phyloP scores from a whole-genome alignment of 768 basidiomycete genomes.

The Filobasidium floriforme region DNA sequence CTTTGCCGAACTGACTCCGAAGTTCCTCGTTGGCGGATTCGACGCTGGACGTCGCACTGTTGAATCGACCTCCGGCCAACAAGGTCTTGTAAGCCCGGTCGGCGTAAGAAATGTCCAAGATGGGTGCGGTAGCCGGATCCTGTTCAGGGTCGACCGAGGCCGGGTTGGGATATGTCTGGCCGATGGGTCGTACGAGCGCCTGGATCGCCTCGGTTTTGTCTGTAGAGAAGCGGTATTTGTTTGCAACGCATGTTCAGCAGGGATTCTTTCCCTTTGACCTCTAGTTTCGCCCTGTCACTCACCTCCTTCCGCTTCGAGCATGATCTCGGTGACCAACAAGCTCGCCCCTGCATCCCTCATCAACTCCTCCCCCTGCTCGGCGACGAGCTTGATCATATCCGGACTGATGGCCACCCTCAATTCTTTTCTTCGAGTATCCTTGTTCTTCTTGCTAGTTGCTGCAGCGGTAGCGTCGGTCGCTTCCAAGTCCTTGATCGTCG shows the following conservation, averaged over 20 bases:
- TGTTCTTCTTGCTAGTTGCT: slow-evolving; percentile 77
- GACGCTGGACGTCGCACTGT: slow-evolving; percentile 55
- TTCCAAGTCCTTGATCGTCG: slow-evolving; percentile 61
- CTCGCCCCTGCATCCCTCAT: slow-evolving; percentile 72
- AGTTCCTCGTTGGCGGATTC: slow-evolving; percentile 40
- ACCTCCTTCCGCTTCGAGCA: slow-evolving; percentile 83
- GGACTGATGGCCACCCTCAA: slow-evolving; percentile 66
- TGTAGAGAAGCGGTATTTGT: slow-evolving; percentile 38
- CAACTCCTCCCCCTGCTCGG: slow-evolving; percentile 56
- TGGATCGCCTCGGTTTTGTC: slow-evolving; percentile 63
- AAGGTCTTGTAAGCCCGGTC: slow-evolving; percentile 81
- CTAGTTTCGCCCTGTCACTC: slow-evolving; percentile 33
- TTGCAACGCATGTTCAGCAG: too few relatives aligned
- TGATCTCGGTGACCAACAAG: slow-evolving; percentile 67
- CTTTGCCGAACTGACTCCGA: slow-evolving; percentile 30
- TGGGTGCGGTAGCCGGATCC: slow-evolving; percentile 54
- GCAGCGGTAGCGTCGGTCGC: slow-evolving; percentile 64
- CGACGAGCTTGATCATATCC: slow-evolving; percentile 63
- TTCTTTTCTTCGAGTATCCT: slow-evolving; percentile 58
- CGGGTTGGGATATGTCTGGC: slow-evolving; percentile 53
- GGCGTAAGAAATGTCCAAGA: slow-evolving; percentile 72
- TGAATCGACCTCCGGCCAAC: slow-evolving; percentile 84
- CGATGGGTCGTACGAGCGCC: slow-evolving; percentile 57
- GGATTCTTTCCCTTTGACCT: too few relatives aligned
- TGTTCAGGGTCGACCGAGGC: slow-evolving; percentile 30